Conservation (phyloP, 352 stramenopile species). For the Thalassiosira exigua region DNA sequence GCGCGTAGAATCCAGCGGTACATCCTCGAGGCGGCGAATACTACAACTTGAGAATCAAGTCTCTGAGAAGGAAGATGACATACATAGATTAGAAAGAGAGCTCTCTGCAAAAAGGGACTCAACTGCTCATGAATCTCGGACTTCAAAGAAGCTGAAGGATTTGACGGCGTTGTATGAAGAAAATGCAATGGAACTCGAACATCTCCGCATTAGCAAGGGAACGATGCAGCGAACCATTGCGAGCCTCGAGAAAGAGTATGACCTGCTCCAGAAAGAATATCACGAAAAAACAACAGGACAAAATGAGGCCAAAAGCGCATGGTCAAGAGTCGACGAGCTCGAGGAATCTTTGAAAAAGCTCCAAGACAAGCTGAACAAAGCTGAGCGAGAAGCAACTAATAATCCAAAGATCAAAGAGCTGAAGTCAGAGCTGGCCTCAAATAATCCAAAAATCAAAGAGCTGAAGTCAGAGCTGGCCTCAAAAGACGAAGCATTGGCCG, state of each 20-base stretch:
- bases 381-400: not conserved
- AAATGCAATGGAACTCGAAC: not conserved
- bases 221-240: not conserved
- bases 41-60: constrained; percentile 27
- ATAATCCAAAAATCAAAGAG: constrained; percentile 10
- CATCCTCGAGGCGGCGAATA: constrained; percentile 20
- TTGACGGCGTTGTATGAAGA: not conserved
- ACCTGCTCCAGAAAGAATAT: not conserved
- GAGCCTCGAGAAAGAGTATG: not conserved
- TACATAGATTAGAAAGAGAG: constrained; percentile 13
- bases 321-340: not conserved
- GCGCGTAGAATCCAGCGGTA: constrained; percentile 9
- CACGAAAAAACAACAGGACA: no score
- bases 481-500: constrained; percentile 36
- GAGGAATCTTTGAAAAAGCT: constrained; percentile 12
- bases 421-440: constrained; percentile 22
- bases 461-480: constrained; percentile 21
- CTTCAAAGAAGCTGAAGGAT: constrained; percentile 16
- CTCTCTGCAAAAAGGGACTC: not conserved
- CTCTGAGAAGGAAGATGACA: constrained; percentile 7
- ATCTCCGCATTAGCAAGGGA: not conserved
- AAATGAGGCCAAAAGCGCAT: no score
- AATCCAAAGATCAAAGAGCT: constrained; percentile 44
- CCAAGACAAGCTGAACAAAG: constrained; percentile 19
- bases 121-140: not conserved